phyloP scores from a whole-genome alignment of 495 filamentous ascomycete species.

The Neurospora sp. region DNA sequence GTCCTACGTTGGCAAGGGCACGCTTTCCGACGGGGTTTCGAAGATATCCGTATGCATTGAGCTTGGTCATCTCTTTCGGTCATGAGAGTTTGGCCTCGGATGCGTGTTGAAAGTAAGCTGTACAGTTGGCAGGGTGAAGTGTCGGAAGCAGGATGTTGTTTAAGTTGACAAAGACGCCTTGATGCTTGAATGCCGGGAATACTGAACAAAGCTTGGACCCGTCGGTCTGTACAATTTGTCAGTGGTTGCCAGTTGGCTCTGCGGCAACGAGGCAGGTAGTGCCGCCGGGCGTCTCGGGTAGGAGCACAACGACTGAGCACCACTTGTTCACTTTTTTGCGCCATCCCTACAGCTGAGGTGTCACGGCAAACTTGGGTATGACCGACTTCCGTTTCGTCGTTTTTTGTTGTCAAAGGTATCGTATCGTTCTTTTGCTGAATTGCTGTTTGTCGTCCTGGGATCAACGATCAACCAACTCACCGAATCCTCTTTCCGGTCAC shows the following conservation, averaged over 20 bases:
- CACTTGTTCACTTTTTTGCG: not conserved
- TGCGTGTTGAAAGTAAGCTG: not conserved
- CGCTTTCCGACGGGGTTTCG: not conserved
- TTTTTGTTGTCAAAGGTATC: not conserved
- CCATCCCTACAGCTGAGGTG: not conserved
- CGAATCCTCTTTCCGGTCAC: not conserved
- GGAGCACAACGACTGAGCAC: not conserved
- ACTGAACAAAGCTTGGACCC: not conserved
- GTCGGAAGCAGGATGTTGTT: not conserved
- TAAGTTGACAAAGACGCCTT: not conserved
- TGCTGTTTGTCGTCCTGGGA: not conserved
- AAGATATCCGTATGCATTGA: not conserved
- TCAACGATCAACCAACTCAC: not conserved
- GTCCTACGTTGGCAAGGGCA: not conserved
- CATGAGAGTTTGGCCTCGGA: not conserved
- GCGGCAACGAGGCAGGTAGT: not conserved
- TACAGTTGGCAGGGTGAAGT: not conserved
- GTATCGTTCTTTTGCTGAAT: not conserved
- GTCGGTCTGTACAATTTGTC: not conserved
- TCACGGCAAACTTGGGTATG: not conserved
- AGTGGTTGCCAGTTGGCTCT: not conserved
- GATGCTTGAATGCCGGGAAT: not conserved
- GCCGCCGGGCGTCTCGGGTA: not conserved
- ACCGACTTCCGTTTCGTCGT: not conserved
- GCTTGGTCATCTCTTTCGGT: not conserved